Conservation (phyloP, 1,284 basidiomycete genomes). For the Ustilago bromivora region DNA sequence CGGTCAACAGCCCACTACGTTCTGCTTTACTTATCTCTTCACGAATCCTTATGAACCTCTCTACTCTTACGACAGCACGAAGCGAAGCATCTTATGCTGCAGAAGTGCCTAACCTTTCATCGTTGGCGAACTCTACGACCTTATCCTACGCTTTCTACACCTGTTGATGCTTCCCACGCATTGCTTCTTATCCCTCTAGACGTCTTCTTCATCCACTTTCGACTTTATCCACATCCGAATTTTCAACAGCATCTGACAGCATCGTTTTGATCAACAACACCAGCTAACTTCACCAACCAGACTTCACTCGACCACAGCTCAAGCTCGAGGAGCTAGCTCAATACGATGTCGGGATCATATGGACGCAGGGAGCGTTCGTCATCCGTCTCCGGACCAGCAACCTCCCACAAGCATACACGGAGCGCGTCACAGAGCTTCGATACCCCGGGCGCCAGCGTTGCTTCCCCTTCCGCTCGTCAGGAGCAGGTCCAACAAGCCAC, state of each 20-base stretch:
- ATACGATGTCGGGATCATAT: slow-evolving; percentile 21
- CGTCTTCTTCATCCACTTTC: not conserved
- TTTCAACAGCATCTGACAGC: not conserved
- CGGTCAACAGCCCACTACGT: not conserved
- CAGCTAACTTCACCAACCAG: not conserved
- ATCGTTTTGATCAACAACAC: not conserved
- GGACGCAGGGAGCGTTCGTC: slow-evolving; percentile 21
- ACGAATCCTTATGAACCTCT: not conserved
- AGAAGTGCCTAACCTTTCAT: slow-evolving; percentile 3
- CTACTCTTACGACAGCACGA: not conserved
- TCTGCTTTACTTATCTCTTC: not conserved
- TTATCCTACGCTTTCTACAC: slow-evolving; percentile 14
- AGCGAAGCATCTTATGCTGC: slow-evolving; percentile 4
- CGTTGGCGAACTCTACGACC: slow-evolving; percentile 29
- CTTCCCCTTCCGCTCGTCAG: slow-evolving; percentile 17
- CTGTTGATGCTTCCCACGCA: not conserved
- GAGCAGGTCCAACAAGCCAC: slow-evolving; percentile 29
- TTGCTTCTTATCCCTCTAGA: not conserved
- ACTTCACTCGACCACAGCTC: not conserved
- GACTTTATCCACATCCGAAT: not conserved
- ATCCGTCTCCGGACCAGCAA: slow-evolving; percentile 15
- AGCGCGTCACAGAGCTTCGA: not conserved
- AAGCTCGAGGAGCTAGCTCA: not conserved
- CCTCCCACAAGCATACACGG: not conserved
- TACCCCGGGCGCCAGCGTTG: slow-evolving; percentile 4